Evolutionary conservation across 768 basidiomycete genomes (phyloP), one percentile per base, ranked within the genome.

Genomic region (Leccinum incarnatum): DNA sequence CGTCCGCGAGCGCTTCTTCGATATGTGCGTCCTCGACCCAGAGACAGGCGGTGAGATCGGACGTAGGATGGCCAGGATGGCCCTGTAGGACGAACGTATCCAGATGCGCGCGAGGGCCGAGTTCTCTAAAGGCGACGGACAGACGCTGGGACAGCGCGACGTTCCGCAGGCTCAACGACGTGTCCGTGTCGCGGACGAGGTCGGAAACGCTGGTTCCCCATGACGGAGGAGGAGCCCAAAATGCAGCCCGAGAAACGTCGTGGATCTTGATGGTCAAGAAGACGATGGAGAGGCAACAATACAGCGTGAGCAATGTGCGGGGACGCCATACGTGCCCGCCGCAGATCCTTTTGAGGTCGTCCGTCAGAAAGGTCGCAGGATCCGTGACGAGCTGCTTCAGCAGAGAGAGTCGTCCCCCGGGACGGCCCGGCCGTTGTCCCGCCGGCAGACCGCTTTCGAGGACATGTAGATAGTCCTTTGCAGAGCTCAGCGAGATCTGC

Each of bases 1-100:
- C 70, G 76, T 82, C 81, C 0, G 57, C 55, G 19, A 74, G 61
- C 1, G 81, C 60, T 15, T 64, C 54, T 15, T 74, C 72, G 15
- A 83, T 19, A 3, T 69, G 68, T 14, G 51, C 54, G 50, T 79
- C 79, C 12, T 70, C 61, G 14, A 74, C 67, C 83, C 83, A 84
- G 17, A 83, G 66, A 66, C 83, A 85, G 37, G 82, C 83, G 0
- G 82, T 77, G 19, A 79, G 66, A 14, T 59, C 58, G 37, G 17
- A 34, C 37, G 37, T 17, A 1, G 59, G 32, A 5, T 11, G 42
- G 32, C 30, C 30, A 0, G 30, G 30, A 2, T 56, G 60, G 6
- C 64, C 67, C 61, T 62, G 69, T 19, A 78, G 57, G 14, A 77
- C 60, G 53, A 75, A 79, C 9, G 77, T 74, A 21, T 78, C 73